phyloP scores from a whole-genome alignment of 2,329 filamentous ascomycete species.

The Fusarium torulosum region DNA sequence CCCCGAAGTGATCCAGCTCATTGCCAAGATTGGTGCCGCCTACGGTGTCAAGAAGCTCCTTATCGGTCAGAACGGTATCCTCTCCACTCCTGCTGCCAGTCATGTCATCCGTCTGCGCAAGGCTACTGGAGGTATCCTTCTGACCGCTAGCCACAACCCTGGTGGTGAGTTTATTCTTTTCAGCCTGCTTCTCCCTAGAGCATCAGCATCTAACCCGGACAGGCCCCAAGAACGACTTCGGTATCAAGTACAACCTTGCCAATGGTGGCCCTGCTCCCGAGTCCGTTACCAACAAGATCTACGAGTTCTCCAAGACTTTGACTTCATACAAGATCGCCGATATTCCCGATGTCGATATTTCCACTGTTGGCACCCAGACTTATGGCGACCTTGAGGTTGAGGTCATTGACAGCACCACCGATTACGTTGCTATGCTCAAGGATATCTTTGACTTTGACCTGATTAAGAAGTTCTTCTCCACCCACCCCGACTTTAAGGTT shows the following conservation, averaged over 20 bases:
- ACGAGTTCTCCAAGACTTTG: constrained; percentile 87
- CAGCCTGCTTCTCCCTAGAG: background rate
- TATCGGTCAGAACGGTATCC: constrained; percentile 94
- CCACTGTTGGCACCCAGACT: constrained; percentile 82
- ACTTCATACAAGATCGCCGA: constrained; percentile 92
- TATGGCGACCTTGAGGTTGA: constrained; percentile 93
- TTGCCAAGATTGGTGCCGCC: constrained; percentile 95
- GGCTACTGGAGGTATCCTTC: constrained; percentile 94
- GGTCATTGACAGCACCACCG: constrained; percentile 90
- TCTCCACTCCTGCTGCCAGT: constrained; percentile 95
- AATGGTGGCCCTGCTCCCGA: constrained; percentile 97
- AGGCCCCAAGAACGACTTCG: constrained; percentile 96
- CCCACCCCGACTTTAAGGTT: constrained; percentile 93
- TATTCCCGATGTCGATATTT: constrained; percentile 87
- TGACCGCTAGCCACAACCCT: constrained; percentile 98
- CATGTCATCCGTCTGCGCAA: constrained; percentile 95
- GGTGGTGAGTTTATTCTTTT: constrained; percentile 74
- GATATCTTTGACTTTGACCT: constrained; percentile 98
- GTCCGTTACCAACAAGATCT: constrained; percentile 98
- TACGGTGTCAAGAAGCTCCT: constrained; percentile 99
- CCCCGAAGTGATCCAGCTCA: constrained; percentile 94
- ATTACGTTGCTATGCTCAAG: constrained; percentile 96
- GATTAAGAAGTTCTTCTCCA: constrained; percentile 92
- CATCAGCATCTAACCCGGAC: constrained; percentile 12
- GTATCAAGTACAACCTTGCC: constrained; percentile 99